phyloP scores from a whole-genome alignment of 192 early-diverging fungal species.

The Backusella luteola region DNA sequence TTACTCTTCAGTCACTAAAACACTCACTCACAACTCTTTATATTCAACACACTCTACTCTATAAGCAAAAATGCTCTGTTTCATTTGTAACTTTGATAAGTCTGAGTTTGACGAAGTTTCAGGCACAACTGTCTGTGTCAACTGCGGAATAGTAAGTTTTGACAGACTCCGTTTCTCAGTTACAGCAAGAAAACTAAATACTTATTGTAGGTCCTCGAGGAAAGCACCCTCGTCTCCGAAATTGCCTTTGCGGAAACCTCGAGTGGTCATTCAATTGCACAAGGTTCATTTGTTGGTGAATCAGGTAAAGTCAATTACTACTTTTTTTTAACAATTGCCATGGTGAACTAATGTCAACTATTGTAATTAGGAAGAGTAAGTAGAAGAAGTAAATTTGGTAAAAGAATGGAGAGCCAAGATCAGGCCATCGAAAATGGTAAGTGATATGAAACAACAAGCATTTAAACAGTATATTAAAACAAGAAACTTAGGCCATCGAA shows the following conservation, averaged over 20 bases:
- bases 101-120: conserved; percentile 18
- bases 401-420: conserved; percentile 64
- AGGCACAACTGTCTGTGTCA: conserved; percentile 27
- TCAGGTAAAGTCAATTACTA: conserved; percentile 5
- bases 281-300: conserved; percentile 60
- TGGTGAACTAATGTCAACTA: background rate
- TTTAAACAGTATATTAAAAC: too few relatives aligned
- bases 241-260: conserved; percentile 85
- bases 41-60: background rate
- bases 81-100: conserved; percentile 28
- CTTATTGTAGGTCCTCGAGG: conserved; percentile 75
- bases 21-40: too few relatives aligned
- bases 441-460: too few relatives aligned
- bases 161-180: background rate
- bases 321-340: too few relatives aligned
- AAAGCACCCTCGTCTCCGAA: conserved; percentile 91
- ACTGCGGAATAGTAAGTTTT: conserved; percentile 21
- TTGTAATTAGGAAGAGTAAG: conserved; percentile 37
- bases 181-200: too few relatives aligned
- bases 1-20: too few relatives aligned
- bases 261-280: conserved; percentile 81
- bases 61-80: conserved; percentile 17
- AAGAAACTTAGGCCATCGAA: conserved; percentile 53
- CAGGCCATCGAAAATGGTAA: conserved; percentile 60
- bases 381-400: conserved; percentile 42